Conservation (phyloP, 352 stramenopile genomes). For the Phytopythium montanum region DNA sequence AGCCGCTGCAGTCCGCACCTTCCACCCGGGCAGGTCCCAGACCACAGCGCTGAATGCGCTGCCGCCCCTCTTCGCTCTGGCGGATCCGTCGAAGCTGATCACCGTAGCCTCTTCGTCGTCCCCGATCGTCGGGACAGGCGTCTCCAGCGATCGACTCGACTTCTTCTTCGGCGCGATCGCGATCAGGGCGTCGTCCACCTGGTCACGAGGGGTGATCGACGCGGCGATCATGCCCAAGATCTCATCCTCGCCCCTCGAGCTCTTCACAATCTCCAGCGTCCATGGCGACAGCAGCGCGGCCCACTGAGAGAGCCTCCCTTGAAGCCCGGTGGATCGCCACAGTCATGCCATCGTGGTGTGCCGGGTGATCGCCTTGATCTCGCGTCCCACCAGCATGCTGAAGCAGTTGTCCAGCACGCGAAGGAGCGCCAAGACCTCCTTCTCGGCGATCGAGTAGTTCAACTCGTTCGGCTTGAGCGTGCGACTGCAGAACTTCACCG, state of each 20-base stretch:
- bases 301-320: constrained; percentile 4
- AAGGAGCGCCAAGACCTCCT: constrained; percentile 1
- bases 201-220: neutral
- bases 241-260: constrained; percentile 10
- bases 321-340: constrained; percentile 4
- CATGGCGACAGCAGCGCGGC: constrained; percentile 8
- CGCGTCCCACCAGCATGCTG: neutral
- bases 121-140: neutral
- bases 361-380: neutral
- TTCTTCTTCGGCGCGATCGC: too few species aligned
- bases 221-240: constrained; percentile 8
- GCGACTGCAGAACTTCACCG: constrained; percentile 12
- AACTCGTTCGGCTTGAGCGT: constrained; percentile 9
- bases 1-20: neutral
- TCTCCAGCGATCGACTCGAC: neutral
- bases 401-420: neutral
- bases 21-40: constrained; percentile 13
- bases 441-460: constrained; percentile 4
- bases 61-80: constrained; percentile 3
- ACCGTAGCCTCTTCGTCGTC: constrained; percentile 3
- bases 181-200: neutral
- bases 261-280: constrained; percentile 1
- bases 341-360: constrained; percentile 3
- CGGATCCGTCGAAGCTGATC: constrained; percentile 17
- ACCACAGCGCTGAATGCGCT: constrained; percentile 11